phyloP scores from a whole-genome alignment of 176 grass and related monocot species.

The Olyra latifolia region DNA sequence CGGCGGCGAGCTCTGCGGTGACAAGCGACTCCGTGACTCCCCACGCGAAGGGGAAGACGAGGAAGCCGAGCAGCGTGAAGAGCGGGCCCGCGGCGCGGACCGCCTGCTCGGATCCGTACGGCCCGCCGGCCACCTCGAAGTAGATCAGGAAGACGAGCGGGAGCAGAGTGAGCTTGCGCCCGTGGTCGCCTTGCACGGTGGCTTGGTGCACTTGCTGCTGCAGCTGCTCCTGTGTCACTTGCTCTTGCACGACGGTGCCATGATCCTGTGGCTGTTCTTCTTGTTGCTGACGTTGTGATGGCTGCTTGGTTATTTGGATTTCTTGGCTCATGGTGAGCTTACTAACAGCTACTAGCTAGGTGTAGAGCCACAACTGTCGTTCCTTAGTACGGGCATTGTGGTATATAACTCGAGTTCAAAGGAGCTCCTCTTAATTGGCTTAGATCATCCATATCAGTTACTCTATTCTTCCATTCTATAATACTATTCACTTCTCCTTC shows the following conservation, averaged over 20 bases:
- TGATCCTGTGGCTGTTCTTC: neutral
- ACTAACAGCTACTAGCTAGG: neutral
- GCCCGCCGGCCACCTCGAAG: constrained; percentile 52
- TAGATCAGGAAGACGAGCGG: constrained; percentile 58
- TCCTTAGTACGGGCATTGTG: neutral
- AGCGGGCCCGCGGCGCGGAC: constrained; percentile 45
- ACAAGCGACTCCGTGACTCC: constrained; percentile 46
- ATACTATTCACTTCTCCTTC: too few species aligned
- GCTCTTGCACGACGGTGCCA: neutral
- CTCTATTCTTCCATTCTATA: too few species aligned
- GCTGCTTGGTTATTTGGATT: constrained; percentile 32
- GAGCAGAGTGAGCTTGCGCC: constrained; percentile 22
- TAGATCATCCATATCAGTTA: too few species aligned
- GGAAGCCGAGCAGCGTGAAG: constrained; percentile 41
- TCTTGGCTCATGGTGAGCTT: constrained; percentile 24
- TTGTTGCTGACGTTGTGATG: neutral
- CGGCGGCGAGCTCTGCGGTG: constrained; percentile 47
- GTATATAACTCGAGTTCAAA: neutral
- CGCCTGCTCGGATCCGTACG: constrained; percentile 41
- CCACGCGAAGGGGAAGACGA: constrained; percentile 50
- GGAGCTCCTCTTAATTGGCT: neutral
- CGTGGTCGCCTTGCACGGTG: neutral
- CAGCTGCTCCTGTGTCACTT: neutral
- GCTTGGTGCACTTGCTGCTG: neutral
- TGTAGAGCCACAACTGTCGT: neutral